Conservation (phyloP, 805 yeast species). For the Grigorovia yakushimaensis region DNA sequence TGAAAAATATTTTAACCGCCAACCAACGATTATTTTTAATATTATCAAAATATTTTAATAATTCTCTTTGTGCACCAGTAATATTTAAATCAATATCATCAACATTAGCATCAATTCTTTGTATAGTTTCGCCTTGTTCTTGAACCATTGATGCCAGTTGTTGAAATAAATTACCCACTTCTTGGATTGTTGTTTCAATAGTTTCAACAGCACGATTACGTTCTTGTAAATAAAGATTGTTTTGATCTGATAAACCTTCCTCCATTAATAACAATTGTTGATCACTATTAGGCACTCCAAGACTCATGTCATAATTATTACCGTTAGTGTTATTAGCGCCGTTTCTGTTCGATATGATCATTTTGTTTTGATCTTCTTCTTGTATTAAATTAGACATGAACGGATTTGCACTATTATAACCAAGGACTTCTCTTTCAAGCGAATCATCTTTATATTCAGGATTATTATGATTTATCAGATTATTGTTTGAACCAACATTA, state of each 20-base stretch:
- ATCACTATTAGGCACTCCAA: conserved; percentile 45
- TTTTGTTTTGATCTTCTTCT: neutral
- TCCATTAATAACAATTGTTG: conserved; percentile 75
- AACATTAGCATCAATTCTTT: conserved; percentile 88
- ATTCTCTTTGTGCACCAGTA: conserved; percentile 87
- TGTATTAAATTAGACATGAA: conserved; percentile 30
- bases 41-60: conserved; percentile 78
- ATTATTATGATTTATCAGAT: neutral
- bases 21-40: conserved; percentile 90
- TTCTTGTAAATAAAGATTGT: conserved; percentile 61
- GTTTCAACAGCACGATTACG: conserved; percentile 89
- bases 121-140: conserved; percentile 94
- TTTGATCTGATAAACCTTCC: conserved; percentile 45
- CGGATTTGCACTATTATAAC: conserved; percentile 32
- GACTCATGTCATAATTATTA: conserved; percentile 36
- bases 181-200: conserved; percentile 93
- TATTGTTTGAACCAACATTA: neutral
- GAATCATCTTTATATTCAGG: neutral
- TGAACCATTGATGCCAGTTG: conserved; percentile 96
- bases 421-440: conserved; percentile 1
- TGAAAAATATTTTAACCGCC: conserved; percentile 80
- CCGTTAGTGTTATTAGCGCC: conserved; percentile 12
- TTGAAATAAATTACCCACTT: conserved; percentile 87
- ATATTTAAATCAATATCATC: conserved; percentile 88
- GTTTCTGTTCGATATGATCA: conserved; percentile 4